These are phyloP conservation scores for Garcileccinum viscosum DNA, from an alignment of 1,284 basidiomycete genomes.

Conservation along the genomic window DNA sequence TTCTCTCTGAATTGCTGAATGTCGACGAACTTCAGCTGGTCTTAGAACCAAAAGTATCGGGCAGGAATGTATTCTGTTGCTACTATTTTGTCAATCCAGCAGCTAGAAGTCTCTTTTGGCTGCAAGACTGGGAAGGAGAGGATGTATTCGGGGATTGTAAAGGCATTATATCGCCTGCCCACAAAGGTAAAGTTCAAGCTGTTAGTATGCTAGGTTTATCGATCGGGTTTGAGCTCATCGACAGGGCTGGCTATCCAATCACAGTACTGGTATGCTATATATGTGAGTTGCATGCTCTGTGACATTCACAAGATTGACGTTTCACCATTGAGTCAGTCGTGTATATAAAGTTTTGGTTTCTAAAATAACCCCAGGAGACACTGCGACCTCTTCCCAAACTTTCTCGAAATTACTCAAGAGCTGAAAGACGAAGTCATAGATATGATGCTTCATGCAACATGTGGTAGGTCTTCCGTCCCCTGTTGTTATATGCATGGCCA, in stretches of 20 bases:
- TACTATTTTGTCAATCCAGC: slow-evolving; percentile 40
- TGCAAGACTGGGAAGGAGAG: slow-evolving; percentile 30
- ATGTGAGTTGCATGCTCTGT: slow-evolving; percentile 16
- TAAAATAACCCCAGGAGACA: slow-evolving; percentile 50
- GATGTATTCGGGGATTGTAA: slow-evolving; percentile 30
- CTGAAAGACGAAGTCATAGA: slow-evolving; percentile 54
- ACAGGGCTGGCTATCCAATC: slow-evolving; percentile 56
- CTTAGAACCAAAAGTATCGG: slow-evolving; percentile 29
- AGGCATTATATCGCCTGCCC: slow-evolving; percentile 24
- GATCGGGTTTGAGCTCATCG: background rate
- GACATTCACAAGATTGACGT: slow-evolving; percentile 14
- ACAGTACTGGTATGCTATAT: slow-evolving; percentile 54
- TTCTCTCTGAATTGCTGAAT: slow-evolving; percentile 10
- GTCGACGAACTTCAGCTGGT: slow-evolving; percentile 35
- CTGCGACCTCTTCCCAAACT: slow-evolving; percentile 55
- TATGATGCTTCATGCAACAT: slow-evolving; percentile 52
- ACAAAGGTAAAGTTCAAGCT: slow-evolving; percentile 32
- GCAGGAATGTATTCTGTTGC: slow-evolving; percentile 23
- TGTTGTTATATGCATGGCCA: background rate
- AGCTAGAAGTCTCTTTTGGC: slow-evolving; percentile 36
- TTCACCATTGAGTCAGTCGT: background rate
- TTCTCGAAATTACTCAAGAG: slow-evolving; percentile 42
- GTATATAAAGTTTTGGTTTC: background rate
- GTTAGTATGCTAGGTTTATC: background rate
- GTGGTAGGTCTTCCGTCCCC: slow-evolving; percentile 43